These are phyloP conservation scores for Mollisia scopiformis DNA, from an alignment of 2,329 filamentous ascomycete genomes.

Conservation along the genomic window DNA sequence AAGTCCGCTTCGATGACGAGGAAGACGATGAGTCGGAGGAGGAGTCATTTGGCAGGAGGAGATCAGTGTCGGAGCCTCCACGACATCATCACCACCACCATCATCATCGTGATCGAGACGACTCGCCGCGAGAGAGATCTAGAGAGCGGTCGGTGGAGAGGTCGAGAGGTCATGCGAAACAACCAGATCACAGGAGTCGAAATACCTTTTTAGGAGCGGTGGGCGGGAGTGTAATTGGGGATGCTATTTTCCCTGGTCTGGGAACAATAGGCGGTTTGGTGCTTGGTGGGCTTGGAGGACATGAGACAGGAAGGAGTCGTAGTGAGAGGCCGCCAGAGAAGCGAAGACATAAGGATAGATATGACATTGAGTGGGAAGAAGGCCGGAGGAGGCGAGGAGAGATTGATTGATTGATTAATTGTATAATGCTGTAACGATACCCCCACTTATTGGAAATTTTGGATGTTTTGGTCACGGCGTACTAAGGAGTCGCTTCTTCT, in stretches of 20 bases:
- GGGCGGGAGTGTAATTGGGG: constrained; percentile 26
- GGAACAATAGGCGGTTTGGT: constrained; percentile 29
- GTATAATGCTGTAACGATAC: not conserved
- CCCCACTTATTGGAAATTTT: not conserved
- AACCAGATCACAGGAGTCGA: not conserved
- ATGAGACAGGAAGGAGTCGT: constrained; percentile 14
- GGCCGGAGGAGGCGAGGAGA: constrained; percentile 18
- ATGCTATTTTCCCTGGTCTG: constrained; percentile 28
- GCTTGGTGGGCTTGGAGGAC: constrained; percentile 24
- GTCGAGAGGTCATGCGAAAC: not conserved
- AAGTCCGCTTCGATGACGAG: not conserved
- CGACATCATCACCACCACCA: constrained; percentile 13
- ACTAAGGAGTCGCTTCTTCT: no score
- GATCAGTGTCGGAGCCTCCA: constrained; percentile 25
- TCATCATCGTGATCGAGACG: not conserved
- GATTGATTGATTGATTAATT: constrained; percentile 3
- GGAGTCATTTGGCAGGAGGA: not conserved
- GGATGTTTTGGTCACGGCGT: no score
- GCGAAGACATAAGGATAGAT: constrained; percentile 9
- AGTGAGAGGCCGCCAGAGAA: constrained; percentile 4
- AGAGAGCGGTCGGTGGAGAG: not conserved
- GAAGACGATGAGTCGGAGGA: not conserved
- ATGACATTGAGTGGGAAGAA: constrained; percentile 16
- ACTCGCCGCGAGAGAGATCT: no score
- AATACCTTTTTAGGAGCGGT: constrained; percentile 29